Evolutionary conservation across 495 filamentous ascomycete species (phyloP).

Genomic region (Podospora pseudopauciseta): DNA sequence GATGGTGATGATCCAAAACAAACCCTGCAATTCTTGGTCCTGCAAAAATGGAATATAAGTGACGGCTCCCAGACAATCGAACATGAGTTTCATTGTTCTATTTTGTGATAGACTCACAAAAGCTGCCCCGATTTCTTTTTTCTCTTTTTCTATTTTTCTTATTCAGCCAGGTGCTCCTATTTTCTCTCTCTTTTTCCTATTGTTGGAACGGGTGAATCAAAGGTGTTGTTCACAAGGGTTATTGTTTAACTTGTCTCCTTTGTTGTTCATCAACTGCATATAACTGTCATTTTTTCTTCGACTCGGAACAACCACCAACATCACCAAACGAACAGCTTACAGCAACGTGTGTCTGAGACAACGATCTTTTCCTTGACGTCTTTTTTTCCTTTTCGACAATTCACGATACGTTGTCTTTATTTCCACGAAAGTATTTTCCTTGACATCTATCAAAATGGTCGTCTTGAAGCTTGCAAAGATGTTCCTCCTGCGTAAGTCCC

Average conservation of each 20-base stretch:
- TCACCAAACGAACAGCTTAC: not conserved
- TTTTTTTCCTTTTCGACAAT: not conserved
- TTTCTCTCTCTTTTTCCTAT: not conserved
- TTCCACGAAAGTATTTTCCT: not conserved
- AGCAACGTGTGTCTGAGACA: not conserved
- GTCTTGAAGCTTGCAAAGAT: constrained; percentile 18
- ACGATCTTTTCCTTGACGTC: not conserved
- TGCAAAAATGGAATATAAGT: not conserved
- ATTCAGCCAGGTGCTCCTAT: not conserved
- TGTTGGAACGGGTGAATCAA: not conserved
- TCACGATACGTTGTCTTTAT: not conserved
- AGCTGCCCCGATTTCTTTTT: not conserved
- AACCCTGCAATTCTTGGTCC: not conserved
- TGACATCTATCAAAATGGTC: constrained; percentile 15
- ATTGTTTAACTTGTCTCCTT: constrained; percentile 3
- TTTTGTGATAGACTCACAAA: not conserved
- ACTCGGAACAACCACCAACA: not conserved
- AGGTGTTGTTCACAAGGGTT: not conserved
- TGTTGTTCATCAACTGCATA: not conserved
- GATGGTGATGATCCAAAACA: not conserved
- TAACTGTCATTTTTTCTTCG: constrained; percentile 1
- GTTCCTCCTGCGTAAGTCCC: constrained; percentile 18
- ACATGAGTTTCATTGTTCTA: not conserved
- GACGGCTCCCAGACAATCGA: not conserved
- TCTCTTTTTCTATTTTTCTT: not conserved